Conservation (phyloP, 228 moss, liverwort and hornwort species). For the Sphagnum magellanicum region DNA sequence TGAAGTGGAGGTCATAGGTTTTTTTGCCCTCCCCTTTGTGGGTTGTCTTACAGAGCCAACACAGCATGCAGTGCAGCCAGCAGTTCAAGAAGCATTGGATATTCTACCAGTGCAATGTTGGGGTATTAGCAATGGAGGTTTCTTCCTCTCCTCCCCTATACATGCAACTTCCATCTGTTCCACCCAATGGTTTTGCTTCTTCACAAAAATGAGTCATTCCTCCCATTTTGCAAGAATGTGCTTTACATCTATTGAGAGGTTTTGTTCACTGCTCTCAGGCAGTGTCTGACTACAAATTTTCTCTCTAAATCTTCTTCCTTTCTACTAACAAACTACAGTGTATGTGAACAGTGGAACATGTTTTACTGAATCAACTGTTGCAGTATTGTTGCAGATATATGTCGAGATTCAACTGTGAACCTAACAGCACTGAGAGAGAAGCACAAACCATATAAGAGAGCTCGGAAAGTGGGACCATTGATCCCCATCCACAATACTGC, state of each 20-base stretch:
- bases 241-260: background rate
- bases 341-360: background rate
- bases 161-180: background rate
- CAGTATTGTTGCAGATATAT: conserved; percentile 4
- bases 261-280: background rate
- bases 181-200: too few species aligned
- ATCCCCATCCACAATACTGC: background rate
- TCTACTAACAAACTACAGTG: background rate
- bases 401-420: background rate
- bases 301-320: background rate
- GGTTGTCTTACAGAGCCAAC: conserved; percentile 1
- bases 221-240: background rate
- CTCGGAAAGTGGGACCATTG: background rate
- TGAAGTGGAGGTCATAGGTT: too few species aligned
- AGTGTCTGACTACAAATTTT: background rate
- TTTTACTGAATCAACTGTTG: conserved; percentile 3
- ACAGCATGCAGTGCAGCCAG: conserved; percentile 2
- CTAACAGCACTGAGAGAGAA: conserved; percentile 1
- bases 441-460: conserved; percentile 1
- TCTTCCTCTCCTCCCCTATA: background rate
- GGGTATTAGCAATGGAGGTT: conserved; percentile 3
- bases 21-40: too few species aligned
- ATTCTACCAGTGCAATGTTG: background rate
- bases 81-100: conserved; percentile 1
- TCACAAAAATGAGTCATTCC: background rate